Evolutionary conservation across 352 stramenopile species (phyloP).

Genomic region (Pseudoperonospora humuli): DNA sequence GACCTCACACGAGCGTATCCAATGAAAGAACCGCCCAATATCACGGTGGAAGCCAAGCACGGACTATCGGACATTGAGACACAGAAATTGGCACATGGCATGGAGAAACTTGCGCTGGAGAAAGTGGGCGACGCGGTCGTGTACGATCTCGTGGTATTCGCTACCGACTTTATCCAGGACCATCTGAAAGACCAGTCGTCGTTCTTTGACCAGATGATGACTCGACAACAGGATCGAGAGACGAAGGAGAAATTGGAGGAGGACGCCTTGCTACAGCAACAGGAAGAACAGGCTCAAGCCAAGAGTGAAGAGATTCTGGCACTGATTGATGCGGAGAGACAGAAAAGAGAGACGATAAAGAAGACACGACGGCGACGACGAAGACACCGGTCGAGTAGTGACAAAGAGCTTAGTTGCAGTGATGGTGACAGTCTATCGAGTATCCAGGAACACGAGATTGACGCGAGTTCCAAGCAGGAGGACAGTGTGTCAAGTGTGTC

Average conservation of each 20-base stretch:
- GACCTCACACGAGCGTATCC: slow-evolving; percentile 64
- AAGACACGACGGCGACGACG: slow-evolving; percentile 37
- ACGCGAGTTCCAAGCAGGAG: slow-evolving; percentile 14
- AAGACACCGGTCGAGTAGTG: slow-evolving; percentile 52
- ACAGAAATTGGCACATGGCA: slow-evolving; percentile 38
- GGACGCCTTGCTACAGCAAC: slow-evolving; percentile 37
- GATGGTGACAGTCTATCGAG: slow-evolving; percentile 29
- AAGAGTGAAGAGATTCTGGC: slow-evolving; percentile 73
- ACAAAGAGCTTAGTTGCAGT: slow-evolving; percentile 30
- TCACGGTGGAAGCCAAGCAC: slow-evolving; percentile 60
- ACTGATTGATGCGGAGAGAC: slow-evolving; percentile 68
- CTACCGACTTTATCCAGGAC: slow-evolving; percentile 75
- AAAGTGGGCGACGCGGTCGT: slow-evolving; percentile 71
- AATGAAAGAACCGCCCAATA: slow-evolving; percentile 50
- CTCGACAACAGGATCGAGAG: slow-evolving; percentile 62
- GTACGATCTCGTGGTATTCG: slow-evolving; percentile 78
- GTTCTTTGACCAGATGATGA: slow-evolving; percentile 86
- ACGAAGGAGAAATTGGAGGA: slow-evolving; percentile 54
- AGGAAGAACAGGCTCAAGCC: slow-evolving; percentile 52
- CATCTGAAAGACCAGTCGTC: slow-evolving; percentile 78
- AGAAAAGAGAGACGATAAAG: slow-evolving; percentile 59
- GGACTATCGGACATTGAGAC: slow-evolving; percentile 67
- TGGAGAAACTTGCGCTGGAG: slow-evolving; percentile 51
- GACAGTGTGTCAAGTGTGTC: slow-evolving; percentile 31
- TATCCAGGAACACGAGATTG: slow-evolving; percentile 29